Evolutionary conservation across 192 early-diverging fungal genomes (phyloP).

Genomic region (Rhizophagus prolifer): DNA sequence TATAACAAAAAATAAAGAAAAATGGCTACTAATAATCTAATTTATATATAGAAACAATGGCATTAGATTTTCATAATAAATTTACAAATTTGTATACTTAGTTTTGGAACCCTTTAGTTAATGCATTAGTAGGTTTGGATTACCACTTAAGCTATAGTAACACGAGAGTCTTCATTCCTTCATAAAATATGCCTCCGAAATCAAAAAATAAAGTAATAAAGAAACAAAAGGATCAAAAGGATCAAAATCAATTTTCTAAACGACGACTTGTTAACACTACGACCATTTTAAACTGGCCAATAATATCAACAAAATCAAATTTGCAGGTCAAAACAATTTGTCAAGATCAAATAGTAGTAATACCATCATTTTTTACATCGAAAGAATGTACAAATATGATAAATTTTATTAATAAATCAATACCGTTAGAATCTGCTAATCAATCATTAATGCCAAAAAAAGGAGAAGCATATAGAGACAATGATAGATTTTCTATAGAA

Average conservation of each 20-base stretch:
- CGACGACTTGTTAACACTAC: not conserved
- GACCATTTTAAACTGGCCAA: slow-evolving; percentile 27
- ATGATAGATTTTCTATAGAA: slow-evolving; percentile 40
- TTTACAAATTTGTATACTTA: too few species aligned
- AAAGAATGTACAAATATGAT: slow-evolving; percentile 42
- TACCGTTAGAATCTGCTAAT: slow-evolving; percentile 27
- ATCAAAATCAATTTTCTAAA: not conserved
- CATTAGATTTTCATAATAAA: too few species aligned
- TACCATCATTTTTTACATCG: slow-evolving; percentile 36
- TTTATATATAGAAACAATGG: too few species aligned
- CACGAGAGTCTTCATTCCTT: too few species aligned
- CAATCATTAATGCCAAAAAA: slow-evolving; percentile 32
- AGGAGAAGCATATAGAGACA: slow-evolving; percentile 45
- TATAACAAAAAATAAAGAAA: too few species aligned
- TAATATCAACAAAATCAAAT: slow-evolving; percentile 27
- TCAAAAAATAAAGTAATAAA: not conserved
- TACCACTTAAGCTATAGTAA: too few species aligned
- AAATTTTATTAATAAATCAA: slow-evolving; percentile 36
- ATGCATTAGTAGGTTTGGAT: too few species aligned
- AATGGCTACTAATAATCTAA: too few species aligned
- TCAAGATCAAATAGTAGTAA: slow-evolving; percentile 38
- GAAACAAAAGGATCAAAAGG: not conserved
- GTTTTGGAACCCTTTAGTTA: too few species aligned
- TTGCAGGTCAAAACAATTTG: slow-evolving; percentile 28
- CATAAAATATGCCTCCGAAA: not conserved